Conservation (phyloP, 2,329 filamentous ascomycete species). For the Coniosporium uncinatum region DNA sequence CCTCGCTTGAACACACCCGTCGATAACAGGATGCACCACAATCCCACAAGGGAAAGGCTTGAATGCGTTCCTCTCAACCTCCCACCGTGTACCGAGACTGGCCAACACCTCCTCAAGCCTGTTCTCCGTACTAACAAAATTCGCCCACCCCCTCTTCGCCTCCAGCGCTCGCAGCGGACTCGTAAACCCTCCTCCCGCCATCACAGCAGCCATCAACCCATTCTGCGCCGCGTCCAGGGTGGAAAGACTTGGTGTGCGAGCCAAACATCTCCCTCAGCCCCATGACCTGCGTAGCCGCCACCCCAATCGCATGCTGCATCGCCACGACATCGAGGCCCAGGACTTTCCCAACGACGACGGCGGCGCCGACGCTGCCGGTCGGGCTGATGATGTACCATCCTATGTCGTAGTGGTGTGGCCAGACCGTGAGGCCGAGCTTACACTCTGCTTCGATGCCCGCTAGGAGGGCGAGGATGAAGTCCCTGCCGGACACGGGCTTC, state of each 20-base stretch:
- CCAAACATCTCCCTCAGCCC: constrained; percentile 51
- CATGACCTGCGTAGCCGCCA: constrained; percentile 46
- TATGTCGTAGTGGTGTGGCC: constrained; percentile 47
- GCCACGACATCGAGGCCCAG: constrained; percentile 30
- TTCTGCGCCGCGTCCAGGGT: constrained; percentile 47
- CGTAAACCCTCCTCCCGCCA: constrained; percentile 43
- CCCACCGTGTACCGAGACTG: constrained; percentile 38
- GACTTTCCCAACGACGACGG: constrained; percentile 44
- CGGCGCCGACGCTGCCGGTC: constrained; percentile 45
- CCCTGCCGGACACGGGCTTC: constrained; percentile 31
- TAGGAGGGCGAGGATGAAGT: constrained; percentile 45
- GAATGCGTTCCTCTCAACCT: constrained; percentile 47
- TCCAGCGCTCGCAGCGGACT: constrained; percentile 41
- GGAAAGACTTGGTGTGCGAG: constrained; percentile 49
- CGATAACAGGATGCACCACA: constrained; percentile 50
- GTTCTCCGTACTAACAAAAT: constrained; percentile 40
- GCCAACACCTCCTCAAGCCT: constrained; percentile 30
- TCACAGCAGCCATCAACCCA: constrained; percentile 39
- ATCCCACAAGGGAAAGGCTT: constrained; percentile 54
- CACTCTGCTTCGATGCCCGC: constrained; percentile 47
- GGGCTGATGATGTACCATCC: constrained; percentile 52
- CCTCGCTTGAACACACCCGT: constrained; percentile 42
- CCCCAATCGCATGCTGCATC: constrained; percentile 44
- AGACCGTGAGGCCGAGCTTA: constrained; percentile 45
- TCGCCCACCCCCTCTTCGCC: constrained; percentile 46